Percentiles rank a stretch among this genome's conserved stretches.
phyloP scores from a whole-genome alignment of 441 rosid species.

The Bruguiera hainesii region DNA sequence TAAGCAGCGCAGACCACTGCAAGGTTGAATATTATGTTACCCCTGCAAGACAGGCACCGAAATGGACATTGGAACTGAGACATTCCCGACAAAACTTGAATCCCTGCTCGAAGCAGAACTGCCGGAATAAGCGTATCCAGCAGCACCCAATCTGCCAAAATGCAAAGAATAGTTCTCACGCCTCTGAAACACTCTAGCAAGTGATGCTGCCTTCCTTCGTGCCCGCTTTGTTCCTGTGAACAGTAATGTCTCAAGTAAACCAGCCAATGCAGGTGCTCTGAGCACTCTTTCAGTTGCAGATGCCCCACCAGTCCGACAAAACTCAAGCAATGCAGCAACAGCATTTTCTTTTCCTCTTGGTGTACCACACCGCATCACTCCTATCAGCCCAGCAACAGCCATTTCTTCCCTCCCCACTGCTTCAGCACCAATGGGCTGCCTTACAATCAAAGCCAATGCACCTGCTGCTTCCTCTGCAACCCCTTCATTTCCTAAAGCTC shows the following conservation, averaged over 20 bases:
- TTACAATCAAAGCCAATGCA: conserved; percentile 73
- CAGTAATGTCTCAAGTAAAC: conserved; percentile 68
- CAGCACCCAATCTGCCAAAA: conserved; percentile 52
- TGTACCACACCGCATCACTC: conserved; percentile 87
- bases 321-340: conserved; percentile 89
- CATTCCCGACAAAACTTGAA: conserved; percentile 53
- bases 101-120: conserved; percentile 51
- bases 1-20: conserved; percentile 25
- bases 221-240: conserved; percentile 95
- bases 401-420: conserved; percentile 70
- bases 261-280: conserved; percentile 79
- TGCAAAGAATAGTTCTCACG: conserved; percentile 53
- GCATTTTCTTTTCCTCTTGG: conserved; percentile 96
- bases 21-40: conserved; percentile 26
- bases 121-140: conserved; percentile 62
- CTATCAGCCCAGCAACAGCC: conserved; percentile 60
- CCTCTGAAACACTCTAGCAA: conserved; percentile 85
- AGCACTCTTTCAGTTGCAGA: conserved; percentile 67
- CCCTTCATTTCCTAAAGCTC: conserved; percentile 62
- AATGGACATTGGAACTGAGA: conserved; percentile 64
- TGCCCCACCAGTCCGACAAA: conserved; percentile 78
- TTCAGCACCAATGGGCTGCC: conserved; percentile 73
- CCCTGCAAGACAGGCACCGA: conserved; percentile 80
- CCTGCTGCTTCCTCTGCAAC: conserved; percentile 96
- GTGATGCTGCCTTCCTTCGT: conserved; percentile 90